These are phyloP conservation scores for Cynanchum wilfordii DNA, from an alignment of 257 asterid genomes.

Conservation along the genomic window DNA sequence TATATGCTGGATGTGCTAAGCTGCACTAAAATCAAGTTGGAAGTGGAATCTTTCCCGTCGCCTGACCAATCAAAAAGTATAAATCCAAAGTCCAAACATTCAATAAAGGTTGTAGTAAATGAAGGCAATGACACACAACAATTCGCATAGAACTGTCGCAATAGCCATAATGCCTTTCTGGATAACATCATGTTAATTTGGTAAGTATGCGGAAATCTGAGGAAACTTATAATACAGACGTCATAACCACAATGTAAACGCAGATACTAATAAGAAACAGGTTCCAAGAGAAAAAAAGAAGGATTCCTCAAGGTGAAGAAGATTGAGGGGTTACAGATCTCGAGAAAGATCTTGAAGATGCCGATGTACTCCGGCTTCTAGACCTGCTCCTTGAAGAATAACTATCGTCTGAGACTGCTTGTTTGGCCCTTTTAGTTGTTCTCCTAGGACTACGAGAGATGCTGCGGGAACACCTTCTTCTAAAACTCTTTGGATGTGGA, in stretches of 20 bases:
- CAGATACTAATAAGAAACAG: not conserved
- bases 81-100: no score
- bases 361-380: conserved; percentile 42
- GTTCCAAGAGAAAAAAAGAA: not conserved
- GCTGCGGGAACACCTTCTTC: conserved; percentile 23
- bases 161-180: no score
- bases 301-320: conserved; percentile 18
- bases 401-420: conserved; percentile 27
- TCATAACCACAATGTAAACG: not conserved
- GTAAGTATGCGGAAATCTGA: not conserved
- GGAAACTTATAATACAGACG: not conserved
- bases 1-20: no score
- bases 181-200: not conserved
- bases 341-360: conserved; percentile 42
- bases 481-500: conserved; percentile 19
- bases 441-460: conserved; percentile 23
- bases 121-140: no score
- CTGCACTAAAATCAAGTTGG: no score
- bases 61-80: no score
- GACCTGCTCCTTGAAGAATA: conserved; percentile 44
- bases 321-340: conserved; percentile 35
- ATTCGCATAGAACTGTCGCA: no score
- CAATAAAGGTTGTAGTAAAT: no score
- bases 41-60: no score
- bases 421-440: conserved; percentile 29